Base-by-base conservation (phyloP, 176 grass and related monocot species). In the Dactylis glomerata region DNA sequence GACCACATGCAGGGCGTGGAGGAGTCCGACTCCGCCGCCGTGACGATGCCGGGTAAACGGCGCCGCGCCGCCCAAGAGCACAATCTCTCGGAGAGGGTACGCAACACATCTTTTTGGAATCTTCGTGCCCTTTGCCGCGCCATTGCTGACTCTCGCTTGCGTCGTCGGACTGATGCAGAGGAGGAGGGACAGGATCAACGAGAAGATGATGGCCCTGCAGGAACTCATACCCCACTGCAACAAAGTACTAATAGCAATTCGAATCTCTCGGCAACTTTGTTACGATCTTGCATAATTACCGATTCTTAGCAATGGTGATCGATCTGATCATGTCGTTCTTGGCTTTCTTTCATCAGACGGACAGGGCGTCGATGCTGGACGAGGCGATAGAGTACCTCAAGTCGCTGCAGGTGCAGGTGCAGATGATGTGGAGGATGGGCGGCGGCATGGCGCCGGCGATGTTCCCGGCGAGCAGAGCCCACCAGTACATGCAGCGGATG, bases 311-410 rank as follows among this genome's bases (percentile, higher is more conserved):
- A 73, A 30, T 58, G 28, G n/a, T 1, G 14, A 75, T 68, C 56
- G 32, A 1, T 67, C 64, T 10, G 34, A 68, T 40, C 66, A 68
- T 68, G 9, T 40, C 0, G 34, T 47, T 59, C 15, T 81, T 40
- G 38, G 31, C 17, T 0, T 41, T 46, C 55, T 52, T 52, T 7
- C 19, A 20, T 51, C 80, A 98, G 96, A 90, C 91, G 2, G 96
- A 95, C 77, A 98, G 90, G 81, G 92, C 89, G 47, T 95, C 93
- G 8, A 95, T 98, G 96, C 72, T 98, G 32, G 96, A 98, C 62
- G 93, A 98, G 69, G 92, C 96, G 14, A 98, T 98, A 52, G 85
- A 93, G 85, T 95, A 95, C 81, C 92, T 98, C 79, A 98, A 95
- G 68, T 88, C 91, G 30, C 85, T 98, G 81, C 92, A 93, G 76